A percentile compares a stretch with the other conserved stretches of the same genome.
Conservation (phyloP, 345 rosid species). For the Lumnitzera racemosa region DNA sequence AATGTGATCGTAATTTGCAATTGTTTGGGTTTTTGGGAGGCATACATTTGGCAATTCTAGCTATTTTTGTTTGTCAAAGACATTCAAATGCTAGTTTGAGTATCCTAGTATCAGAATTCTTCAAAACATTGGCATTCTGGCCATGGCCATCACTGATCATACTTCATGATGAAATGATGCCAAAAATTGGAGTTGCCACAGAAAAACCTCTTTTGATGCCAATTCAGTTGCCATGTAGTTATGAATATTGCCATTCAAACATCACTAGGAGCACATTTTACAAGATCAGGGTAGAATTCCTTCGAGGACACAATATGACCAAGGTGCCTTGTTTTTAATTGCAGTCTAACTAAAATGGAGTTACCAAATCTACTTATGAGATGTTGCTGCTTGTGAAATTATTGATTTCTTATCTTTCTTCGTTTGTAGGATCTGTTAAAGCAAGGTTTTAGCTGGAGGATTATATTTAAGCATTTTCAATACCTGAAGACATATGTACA, state of each 20-base stretch:
- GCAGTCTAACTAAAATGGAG: neutral
- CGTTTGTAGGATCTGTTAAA: too few relatives aligned
- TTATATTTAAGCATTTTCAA: slow-evolving; percentile 34
- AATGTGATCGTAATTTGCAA: slow-evolving; percentile 15
- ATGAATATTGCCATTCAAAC: slow-evolving; percentile 44
- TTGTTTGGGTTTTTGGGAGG: slow-evolving; percentile 59
- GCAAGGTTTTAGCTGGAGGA: too few relatives aligned
- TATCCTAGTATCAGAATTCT: slow-evolving; percentile 33
- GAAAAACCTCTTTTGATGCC: slow-evolving; percentile 39
- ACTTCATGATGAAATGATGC: slow-evolving; percentile 27
- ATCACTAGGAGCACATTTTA: slow-evolving; percentile 47
- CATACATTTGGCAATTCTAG: slow-evolving; percentile 49
- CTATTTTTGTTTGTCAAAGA: slow-evolving; percentile 41
- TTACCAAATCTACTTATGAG: neutral
- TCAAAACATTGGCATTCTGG: slow-evolving; percentile 44
- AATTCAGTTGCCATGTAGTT: slow-evolving; percentile 38
- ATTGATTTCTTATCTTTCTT: slow-evolving; percentile 8
- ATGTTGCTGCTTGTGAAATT: neutral
- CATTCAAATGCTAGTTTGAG: slow-evolving; percentile 33
- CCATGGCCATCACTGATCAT: slow-evolving; percentile 48
- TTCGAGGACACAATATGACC: slow-evolving; percentile 37
- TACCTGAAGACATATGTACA: slow-evolving; percentile 26
- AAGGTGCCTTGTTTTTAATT: slow-evolving; percentile 18
- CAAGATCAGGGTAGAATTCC: slow-evolving; percentile 49
- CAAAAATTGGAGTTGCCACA: slow-evolving; percentile 15